A percentile compares a stretch with the other conserved stretches of the same genome.
phyloP scores from a whole-genome alignment of 2,329 filamentous ascomycete species.

The Colletotrichum agaves region DNA sequence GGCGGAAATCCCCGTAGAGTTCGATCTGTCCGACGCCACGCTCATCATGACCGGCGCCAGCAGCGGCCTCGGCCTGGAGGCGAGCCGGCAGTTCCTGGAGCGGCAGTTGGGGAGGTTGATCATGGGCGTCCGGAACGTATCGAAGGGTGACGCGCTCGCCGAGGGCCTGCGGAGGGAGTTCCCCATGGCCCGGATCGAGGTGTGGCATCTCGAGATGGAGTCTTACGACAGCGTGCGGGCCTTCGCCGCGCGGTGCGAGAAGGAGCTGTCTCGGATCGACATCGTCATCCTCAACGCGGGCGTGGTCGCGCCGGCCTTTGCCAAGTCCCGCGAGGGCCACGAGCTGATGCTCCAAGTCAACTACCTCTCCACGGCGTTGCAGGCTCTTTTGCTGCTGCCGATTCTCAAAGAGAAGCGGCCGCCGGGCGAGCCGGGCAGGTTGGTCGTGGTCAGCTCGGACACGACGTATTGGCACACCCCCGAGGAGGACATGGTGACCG shows the following conservation, averaged over 20 bases:
- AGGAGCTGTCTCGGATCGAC: constrained; percentile 28
- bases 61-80: constrained; percentile 54
- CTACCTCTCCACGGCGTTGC: constrained; percentile 43
- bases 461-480: constrained; percentile 39
- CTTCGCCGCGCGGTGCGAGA: constrained; percentile 30
- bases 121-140: constrained; percentile 50
- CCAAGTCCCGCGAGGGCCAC: constrained; percentile 37
- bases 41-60: constrained; percentile 57
- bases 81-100: constrained; percentile 49
- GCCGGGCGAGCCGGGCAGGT: constrained; percentile 38
- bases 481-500: constrained; percentile 40
- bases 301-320: constrained; percentile 14
- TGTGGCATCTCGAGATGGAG: constrained; percentile 38
- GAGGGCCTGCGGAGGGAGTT: constrained; percentile 34
- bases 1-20: constrained; percentile 27
- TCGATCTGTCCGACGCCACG: constrained; percentile 41
- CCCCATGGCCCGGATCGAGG: constrained; percentile 32
- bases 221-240: constrained; percentile 32
- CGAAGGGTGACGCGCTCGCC: constrained; percentile 44
- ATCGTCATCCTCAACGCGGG: constrained; percentile 39
- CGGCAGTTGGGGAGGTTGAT: constrained; percentile 51
- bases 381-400: constrained; percentile 39
- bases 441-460: constrained; percentile 48
- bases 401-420: constrained; percentile 39
- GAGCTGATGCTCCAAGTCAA: constrained; percentile 44